Conservation (phyloP, 768 basidiomycete species). For the Mycena polygramma region DNA sequence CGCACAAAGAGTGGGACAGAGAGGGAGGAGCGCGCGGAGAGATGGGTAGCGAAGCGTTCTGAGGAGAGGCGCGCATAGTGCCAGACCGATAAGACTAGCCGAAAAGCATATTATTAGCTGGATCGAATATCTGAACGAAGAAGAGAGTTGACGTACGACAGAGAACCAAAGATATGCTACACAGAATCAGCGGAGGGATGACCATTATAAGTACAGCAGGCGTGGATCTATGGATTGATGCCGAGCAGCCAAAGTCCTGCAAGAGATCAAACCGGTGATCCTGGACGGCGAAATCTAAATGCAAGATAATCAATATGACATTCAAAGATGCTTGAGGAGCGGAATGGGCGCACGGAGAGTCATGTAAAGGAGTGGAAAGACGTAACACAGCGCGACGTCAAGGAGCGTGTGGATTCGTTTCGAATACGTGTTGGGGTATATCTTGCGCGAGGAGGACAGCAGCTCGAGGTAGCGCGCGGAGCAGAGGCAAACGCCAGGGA, state of each 20-base stretch:
- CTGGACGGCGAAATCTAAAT: slow-evolving; percentile 30
- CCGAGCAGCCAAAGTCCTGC: slow-evolving; percentile 24
- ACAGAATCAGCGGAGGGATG: slow-evolving; percentile 18
- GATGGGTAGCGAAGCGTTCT: slow-evolving; percentile 14
- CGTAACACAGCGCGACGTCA: slow-evolving; percentile 29
- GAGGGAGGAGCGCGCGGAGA: slow-evolving; percentile 26
- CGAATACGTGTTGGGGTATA: slow-evolving; percentile 34
- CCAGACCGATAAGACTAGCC: slow-evolving; percentile 12
- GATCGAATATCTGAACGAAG: background rate
- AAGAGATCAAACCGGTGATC: slow-evolving; percentile 32
- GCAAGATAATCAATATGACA: too few relatives aligned
- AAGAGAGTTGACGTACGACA: slow-evolving; percentile 28
- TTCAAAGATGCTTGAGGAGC: background rate
- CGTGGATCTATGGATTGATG: slow-evolving; percentile 29
- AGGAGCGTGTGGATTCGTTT: slow-evolving; percentile 27
- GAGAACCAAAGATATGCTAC: slow-evolving; percentile 21
- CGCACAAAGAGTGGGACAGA: slow-evolving; percentile 22
- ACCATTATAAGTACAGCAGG: slow-evolving; percentile 27
- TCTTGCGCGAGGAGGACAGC: slow-evolving; percentile 27
- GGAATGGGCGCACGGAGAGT: slow-evolving; percentile 16
- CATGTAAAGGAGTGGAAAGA: slow-evolving; percentile 33
- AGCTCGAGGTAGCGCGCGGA: slow-evolving; percentile 26
- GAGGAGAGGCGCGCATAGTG: slow-evolving; percentile 15
- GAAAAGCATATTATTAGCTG: background rate
- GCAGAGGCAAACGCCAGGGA: slow-evolving; percentile 32